Evolutionary conservation across 1,139 yeast genomes (phyloP).

Genomic region (Geotrichum citri-aurantii): DNA sequence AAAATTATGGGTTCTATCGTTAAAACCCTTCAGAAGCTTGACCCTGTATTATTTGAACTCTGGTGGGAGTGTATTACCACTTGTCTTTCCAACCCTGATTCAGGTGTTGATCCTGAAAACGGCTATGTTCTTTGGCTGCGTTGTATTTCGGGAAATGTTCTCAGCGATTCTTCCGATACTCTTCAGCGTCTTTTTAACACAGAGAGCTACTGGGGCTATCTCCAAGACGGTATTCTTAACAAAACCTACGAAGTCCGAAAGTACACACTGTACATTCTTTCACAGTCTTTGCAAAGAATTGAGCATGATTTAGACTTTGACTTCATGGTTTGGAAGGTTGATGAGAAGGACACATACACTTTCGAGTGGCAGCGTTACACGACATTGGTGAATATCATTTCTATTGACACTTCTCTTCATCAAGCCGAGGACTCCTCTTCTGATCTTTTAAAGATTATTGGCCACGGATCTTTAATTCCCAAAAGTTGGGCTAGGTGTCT

Average conservation of each 20-base stretch:
- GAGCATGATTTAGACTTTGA: conserved; percentile 39
- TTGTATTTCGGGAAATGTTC: conserved; percentile 22
- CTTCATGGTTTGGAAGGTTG: conserved; percentile 46
- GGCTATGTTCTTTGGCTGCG: conserved; percentile 30
- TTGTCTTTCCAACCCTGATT: conserved; percentile 10
- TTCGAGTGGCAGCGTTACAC: conserved; percentile 66
- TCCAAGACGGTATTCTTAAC: conserved; percentile 55
- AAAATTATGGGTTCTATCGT: conserved; percentile 16
- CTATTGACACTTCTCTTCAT: conserved; percentile 79
- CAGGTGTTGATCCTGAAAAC: conserved; percentile 17
- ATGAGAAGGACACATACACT: conserved; percentile 34
- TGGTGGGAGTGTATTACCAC: conserved; percentile 17
- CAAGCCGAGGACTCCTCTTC: conserved; percentile 74
- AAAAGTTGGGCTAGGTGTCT: conserved; percentile 67
- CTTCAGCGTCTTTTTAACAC: conserved; percentile 39
- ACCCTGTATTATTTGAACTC: conserved; percentile 8
- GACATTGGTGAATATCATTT: conserved; percentile 73
- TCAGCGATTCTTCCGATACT: conserved; percentile 22
- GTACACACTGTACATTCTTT: conserved; percentile 62
- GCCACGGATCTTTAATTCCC: conserved; percentile 50
- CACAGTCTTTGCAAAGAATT: conserved; percentile 51
- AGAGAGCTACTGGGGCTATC: conserved; percentile 51
- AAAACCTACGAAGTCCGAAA: conserved; percentile 65
- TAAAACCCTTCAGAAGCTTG: conserved; percentile 8
- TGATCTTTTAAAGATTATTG: conserved; percentile 56